These are phyloP conservation scores for Fereydounia khargensis DNA, from an alignment of 1,284 basidiomycete genomes.

Conservation along the genomic window DNA sequence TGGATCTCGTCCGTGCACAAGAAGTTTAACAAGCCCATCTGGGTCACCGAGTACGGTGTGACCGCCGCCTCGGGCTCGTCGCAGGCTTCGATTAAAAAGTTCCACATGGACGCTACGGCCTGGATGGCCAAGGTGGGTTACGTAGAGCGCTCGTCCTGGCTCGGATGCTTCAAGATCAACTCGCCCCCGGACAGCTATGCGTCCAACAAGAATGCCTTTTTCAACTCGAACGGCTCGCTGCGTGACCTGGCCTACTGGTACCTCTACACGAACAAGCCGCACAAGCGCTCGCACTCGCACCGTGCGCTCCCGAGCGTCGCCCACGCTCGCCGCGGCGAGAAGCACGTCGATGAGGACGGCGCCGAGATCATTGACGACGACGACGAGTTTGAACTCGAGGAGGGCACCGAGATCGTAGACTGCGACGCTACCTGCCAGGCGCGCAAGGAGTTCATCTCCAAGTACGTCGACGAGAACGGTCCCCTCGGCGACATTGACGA, in stretches of 20 bases:
- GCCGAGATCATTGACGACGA: slow-evolving; percentile 32
- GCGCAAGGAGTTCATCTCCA: slow-evolving; percentile 23
- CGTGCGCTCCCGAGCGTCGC: slow-evolving; percentile 23
- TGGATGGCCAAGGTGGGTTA: slow-evolving; percentile 39
- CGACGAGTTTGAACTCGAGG: slow-evolving; percentile 18
- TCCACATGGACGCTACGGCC: slow-evolving; percentile 38
- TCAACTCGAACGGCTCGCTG: slow-evolving; percentile 35
- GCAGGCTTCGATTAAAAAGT: slow-evolving; percentile 34
- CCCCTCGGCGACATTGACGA: slow-evolving; percentile 18
- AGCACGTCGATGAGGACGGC: slow-evolving; percentile 34
- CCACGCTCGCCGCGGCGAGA: slow-evolving; percentile 16
- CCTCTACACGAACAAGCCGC: slow-evolving; percentile 19
- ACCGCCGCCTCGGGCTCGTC: slow-evolving; percentile 37
- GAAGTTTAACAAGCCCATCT: slow-evolving; percentile 42
- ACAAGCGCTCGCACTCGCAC: slow-evolving; percentile 34
- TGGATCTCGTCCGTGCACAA: slow-evolving; percentile 45
- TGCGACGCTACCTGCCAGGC: slow-evolving; percentile 32
- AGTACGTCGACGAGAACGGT: slow-evolving; percentile 19
- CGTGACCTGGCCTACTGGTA: slow-evolving; percentile 43
- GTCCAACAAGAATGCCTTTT: slow-evolving; percentile 50
- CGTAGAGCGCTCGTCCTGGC: slow-evolving; percentile 51
- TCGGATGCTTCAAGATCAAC: slow-evolving; percentile 47
- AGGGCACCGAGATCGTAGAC: slow-evolving; percentile 16
- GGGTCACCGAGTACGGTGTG: slow-evolving; percentile 55
- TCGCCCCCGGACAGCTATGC: slow-evolving; percentile 49